Percentiles rank a stretch among this genome's conserved stretches.
phyloP scores from a whole-genome alignment of 2,329 filamentous ascomycete species.

The Colletotrichum musae region DNA sequence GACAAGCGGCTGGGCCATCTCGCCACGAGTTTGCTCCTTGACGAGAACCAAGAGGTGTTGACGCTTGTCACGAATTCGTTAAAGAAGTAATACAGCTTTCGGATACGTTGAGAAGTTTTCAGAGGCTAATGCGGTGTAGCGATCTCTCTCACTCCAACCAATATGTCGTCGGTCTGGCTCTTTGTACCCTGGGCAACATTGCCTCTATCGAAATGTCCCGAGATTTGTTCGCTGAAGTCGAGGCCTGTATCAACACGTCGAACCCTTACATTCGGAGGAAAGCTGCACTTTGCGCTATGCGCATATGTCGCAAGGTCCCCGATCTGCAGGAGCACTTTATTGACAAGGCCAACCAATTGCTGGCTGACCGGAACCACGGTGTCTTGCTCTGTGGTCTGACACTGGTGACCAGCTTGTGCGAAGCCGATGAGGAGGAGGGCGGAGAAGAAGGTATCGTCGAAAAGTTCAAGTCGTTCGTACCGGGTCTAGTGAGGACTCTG shows the following conservation, averaged over 20 bases:
- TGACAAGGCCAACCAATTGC: slow-evolving; percentile 89
- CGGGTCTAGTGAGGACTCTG: slow-evolving; percentile 87
- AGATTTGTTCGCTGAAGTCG: slow-evolving; percentile 96
- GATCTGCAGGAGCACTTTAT: slow-evolving; percentile 97
- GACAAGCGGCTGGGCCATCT: slow-evolving; percentile 97
- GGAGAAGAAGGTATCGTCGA: slow-evolving; percentile 92
- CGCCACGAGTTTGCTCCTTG: slow-evolving; percentile 93
- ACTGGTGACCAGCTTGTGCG: slow-evolving; percentile 90
- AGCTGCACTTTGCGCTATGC: slow-evolving; percentile 98
- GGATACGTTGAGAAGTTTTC: neutral
- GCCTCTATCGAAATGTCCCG: slow-evolving; percentile 98
- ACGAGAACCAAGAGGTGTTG: slow-evolving; percentile 98
- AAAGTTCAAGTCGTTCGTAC: slow-evolving; percentile 90
- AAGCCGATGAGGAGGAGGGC: slow-evolving; percentile 92
- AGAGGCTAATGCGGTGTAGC: slow-evolving; percentile 66
- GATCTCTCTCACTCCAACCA: slow-evolving; percentile 98
- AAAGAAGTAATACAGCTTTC: slow-evolving; percentile 81
- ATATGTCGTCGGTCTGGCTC: slow-evolving; percentile 95
- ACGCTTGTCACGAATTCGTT: slow-evolving; percentile 98
- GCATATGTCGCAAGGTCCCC: slow-evolving; percentile 97
- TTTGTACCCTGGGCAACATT: slow-evolving; percentile 97
- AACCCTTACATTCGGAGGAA: slow-evolving; percentile 99
- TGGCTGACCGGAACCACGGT: slow-evolving; percentile 95
- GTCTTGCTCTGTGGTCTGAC: slow-evolving; percentile 94
- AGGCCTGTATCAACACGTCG: slow-evolving; percentile 89